A percentile compares a stretch with the other conserved stretches of the same genome.
Evolutionary conservation across 179 eudicot genomes (phyloP).

Genomic region (Spinacia oleracea): DNA sequence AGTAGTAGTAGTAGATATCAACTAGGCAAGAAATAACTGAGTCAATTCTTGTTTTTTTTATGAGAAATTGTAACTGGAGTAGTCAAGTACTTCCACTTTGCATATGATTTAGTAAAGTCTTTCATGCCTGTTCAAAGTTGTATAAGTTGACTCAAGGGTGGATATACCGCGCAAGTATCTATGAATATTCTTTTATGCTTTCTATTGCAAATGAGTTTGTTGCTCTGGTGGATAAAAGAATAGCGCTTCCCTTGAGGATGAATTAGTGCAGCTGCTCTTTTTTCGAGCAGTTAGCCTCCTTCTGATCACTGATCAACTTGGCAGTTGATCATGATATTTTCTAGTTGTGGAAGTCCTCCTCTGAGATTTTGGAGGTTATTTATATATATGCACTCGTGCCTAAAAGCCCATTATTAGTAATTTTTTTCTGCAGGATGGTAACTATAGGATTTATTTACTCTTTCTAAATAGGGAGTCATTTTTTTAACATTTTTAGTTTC

Average conservation of each 20-base stretch:
- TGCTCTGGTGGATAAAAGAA: not conserved
- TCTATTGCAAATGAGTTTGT: not conserved
- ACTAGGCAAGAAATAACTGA: not conserved
- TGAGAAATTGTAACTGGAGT: not conserved
- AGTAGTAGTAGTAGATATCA: not conserved
- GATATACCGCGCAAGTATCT: not conserved
- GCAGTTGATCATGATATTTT: not conserved
- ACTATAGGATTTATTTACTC: not conserved
- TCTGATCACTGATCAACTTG: not conserved
- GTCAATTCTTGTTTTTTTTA: not conserved
- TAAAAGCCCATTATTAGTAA: not conserved
- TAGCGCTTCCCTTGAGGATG: not conserved
- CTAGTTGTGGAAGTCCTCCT: not conserved
- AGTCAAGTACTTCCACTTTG: not conserved
- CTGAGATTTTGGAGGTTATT: too few relatives aligned
- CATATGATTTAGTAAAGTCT: not conserved
- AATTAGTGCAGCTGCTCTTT: not conserved
- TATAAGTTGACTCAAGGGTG: not conserved
- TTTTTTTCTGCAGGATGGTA: not conserved
- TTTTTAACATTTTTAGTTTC: not conserved
- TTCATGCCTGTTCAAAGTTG: not conserved
- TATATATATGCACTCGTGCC: not conserved
- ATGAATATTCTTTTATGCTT: not conserved
- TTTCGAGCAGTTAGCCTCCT: not conserved
- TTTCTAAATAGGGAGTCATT: not conserved